Evolutionary conservation across 306 rosid species (phyloP).

Genomic region (Argentina anserina): DNA sequence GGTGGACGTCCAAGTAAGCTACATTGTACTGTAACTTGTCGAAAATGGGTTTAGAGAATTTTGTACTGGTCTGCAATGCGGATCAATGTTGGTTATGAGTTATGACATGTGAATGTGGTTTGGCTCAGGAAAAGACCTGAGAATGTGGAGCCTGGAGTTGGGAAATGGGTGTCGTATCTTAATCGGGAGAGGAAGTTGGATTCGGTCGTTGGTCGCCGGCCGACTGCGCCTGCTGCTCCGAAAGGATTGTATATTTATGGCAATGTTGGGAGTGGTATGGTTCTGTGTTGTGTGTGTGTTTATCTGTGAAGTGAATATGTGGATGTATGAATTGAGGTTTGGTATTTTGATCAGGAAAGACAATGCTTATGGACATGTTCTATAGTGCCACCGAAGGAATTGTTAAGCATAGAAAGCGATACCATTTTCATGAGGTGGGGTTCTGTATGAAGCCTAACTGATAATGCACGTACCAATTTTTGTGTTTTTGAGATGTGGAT

Average conservation of each 20-base stretch:
- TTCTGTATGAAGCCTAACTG: conserved; percentile 3
- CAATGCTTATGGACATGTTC: conserved; percentile 99
- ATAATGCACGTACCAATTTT: conserved; percentile 5
- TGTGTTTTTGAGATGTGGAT: background rate
- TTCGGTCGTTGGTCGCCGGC: conserved; percentile 66
- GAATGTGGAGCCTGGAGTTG: conserved; percentile 77
- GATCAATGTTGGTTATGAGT: no score
- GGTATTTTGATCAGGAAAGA: conserved; percentile 62
- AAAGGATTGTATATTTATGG: conserved; percentile 93
- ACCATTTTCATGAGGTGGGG: conserved; percentile 95
- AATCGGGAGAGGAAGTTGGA: conserved; percentile 90
- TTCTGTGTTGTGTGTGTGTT: conserved; percentile 12
- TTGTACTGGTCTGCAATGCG: no score
- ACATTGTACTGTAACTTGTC: background rate
- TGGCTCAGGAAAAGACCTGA: conserved; percentile 57
- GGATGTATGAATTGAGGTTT: conserved; percentile 20
- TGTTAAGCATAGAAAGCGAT: conserved; percentile 79
- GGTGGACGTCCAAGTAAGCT: conserved; percentile 58
- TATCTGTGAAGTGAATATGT: conserved; percentile 16
- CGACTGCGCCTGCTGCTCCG: conserved; percentile 82
- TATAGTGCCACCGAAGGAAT: conserved; percentile 75
- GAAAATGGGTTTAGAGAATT: no score
- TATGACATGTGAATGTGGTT: background rate
- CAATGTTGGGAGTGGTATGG: conserved; percentile 88
- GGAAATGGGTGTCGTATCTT: conserved; percentile 95